Evolutionary conservation across 1,284 basidiomycete species (phyloP), one percentile per base, ranked within the genome.

Genomic region (Dichomitus squalens): DNA sequence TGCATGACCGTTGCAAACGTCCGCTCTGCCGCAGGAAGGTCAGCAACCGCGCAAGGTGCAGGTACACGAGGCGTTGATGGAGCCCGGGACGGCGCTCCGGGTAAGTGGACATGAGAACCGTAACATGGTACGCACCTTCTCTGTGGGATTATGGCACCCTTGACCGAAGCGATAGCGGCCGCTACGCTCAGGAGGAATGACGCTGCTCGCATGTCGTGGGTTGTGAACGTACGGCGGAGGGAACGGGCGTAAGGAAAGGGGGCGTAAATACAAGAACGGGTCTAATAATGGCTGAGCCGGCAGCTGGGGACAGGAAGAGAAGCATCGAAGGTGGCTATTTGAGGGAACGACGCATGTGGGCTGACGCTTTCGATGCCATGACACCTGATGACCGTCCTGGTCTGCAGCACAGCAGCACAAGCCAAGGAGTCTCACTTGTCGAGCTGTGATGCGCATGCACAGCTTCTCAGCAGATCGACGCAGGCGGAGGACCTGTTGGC

Each of bases 1-100:
- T 1, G 81, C 75, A 44, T 76, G 78, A 1, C 83, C 82, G 63
- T 84, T 84, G 68, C 82, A 85, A 4, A 81, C 69, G 7, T 70
- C 63, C 9, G 66, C 65, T 49, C 65, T 67, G 33, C 11, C 16
- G 16, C 25, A 41, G 18, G 38, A 41, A 12, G 2, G 41, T 27
- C 5, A 39, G 41, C 44, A 27, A 27, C 40, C 16, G 47, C 14
- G 8, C 16, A 18, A 1, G 18, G 9, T 23, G 23, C n/a, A n/a
- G 31, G 14, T 11, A 39, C 38, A 18, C 16, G n/a, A n/a, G 25
- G 4, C n/a, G n/a, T n/a, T n/a, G n/a, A n/a, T n/a, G n/a, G n/a
- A n/a, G 41, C 25, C 25, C 41, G 29, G 21, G 41, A 3, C 16
- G n/a, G 16, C 41, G n/a, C 25, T 12, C 23, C 25, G 29, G 44